A percentile compares a stretch with the other conserved stretches of the same genome.
Conservation (phyloP, 345 rosid genomes). For the Salix purpurea region DNA sequence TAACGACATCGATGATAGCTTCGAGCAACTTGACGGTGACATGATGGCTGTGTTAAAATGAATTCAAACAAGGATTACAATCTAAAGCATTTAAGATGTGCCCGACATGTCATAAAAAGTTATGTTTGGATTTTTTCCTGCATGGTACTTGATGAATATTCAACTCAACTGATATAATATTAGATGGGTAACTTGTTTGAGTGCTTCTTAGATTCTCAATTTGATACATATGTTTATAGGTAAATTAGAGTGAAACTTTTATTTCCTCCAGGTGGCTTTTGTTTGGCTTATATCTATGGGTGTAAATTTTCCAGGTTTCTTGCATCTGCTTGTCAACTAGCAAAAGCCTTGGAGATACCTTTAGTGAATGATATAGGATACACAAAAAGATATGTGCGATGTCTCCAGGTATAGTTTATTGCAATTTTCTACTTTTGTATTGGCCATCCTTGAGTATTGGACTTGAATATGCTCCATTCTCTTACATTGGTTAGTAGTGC, state of each 20-base stretch:
- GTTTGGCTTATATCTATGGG: not conserved
- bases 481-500: not conserved
- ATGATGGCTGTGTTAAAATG: not conserved
- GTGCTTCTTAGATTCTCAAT: not conserved
- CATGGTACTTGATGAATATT: not conserved
- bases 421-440: not conserved
- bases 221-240: not conserved
- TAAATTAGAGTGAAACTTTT: not conserved
- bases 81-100: not conserved
- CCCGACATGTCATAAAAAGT: not conserved
- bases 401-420: slow-evolving; percentile 69
- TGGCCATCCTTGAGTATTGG: not conserved
- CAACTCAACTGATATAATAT: not conserved
- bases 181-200: not conserved
- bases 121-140: not conserved
- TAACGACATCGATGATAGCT: not conserved
- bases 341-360: slow-evolving; percentile 93
- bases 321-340: slow-evolving; percentile 92
- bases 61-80: not conserved
- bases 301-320: slow-evolving; percentile 61
- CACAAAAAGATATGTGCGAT: slow-evolving; percentile 94
- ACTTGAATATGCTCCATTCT: not conserved
- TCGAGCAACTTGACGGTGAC: not conserved
- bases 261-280: not conserved
- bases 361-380: slow-evolving; percentile 96